These are phyloP conservation scores for Psilocybe azurescens DNA, from an alignment of 768 basidiomycete species.

Conservation along the genomic window DNA sequence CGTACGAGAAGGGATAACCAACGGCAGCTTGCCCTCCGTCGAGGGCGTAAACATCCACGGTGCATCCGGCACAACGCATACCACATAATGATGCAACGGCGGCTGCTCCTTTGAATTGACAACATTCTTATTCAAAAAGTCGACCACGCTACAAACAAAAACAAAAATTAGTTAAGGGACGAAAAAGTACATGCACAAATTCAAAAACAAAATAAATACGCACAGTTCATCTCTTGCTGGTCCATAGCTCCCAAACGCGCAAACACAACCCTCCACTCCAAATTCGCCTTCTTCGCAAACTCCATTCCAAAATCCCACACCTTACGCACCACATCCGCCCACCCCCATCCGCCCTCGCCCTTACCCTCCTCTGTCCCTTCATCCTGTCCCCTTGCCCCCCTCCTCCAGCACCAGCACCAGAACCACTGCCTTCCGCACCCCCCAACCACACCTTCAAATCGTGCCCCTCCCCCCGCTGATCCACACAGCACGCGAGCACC, in stretches of 20 bases:
- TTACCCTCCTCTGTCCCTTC: constrained; percentile 11
- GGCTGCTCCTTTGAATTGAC: constrained; percentile 45
- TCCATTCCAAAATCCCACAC: constrained; percentile 75
- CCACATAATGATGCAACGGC: constrained; percentile 62
- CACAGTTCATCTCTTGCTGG: constrained; percentile 68
- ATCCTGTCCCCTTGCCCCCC: not conserved
- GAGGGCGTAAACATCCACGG: constrained; percentile 63
- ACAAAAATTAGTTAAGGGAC: not conserved
- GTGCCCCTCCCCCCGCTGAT: constrained; percentile 80
- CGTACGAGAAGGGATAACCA: constrained; percentile 31
- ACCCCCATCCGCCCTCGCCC: constrained; percentile 34
- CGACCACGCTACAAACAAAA: constrained; percentile 63
- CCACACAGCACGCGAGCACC: constrained; percentile 76
- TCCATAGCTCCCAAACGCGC: constrained; percentile 69
- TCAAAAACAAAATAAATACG: constrained; percentile 26
- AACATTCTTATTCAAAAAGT: constrained; percentile 47
- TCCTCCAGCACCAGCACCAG: constrained; percentile 21
- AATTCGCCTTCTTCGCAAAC: constrained; percentile 65
- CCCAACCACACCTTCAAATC: constrained; percentile 71
- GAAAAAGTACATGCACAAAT: constrained; percentile 1
- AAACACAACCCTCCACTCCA: constrained; percentile 84
- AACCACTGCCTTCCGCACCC: constrained; percentile 7
- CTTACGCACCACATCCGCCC: constrained; percentile 56
- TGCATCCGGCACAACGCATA: constrained; percentile 62
- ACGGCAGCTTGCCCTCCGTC: constrained; percentile 20